These are phyloP conservation scores for Amanita pseudoporphyria DNA, from an alignment of 768 basidiomycete genomes.

Conservation along the genomic window DNA sequence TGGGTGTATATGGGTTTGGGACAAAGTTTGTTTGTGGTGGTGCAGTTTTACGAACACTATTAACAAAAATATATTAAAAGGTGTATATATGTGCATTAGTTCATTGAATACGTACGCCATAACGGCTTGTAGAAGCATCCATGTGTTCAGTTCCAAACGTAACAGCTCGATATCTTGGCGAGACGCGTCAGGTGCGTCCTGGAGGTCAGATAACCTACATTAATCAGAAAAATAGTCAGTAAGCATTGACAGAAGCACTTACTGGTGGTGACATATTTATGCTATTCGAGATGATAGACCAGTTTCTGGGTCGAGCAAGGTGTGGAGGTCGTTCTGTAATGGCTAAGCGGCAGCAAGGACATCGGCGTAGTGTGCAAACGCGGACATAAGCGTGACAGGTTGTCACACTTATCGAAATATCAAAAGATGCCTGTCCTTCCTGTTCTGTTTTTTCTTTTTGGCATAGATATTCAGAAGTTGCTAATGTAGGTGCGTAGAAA, in stretches of 20 bases:
- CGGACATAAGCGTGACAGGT: conserved; percentile 14
- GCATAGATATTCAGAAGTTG: too few relatives aligned
- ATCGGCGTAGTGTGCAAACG: conserved; percentile 61
- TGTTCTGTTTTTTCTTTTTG: too few relatives aligned
- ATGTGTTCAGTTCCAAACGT: conserved; percentile 71
- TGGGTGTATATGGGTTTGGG: conserved; percentile 77
- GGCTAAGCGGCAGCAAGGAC: conserved; percentile 53
- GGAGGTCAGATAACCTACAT: neutral
- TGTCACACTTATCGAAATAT: too few relatives aligned
- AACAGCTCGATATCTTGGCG: conserved; percentile 36
- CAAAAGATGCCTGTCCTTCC: too few relatives aligned
- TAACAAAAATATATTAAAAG: neutral
- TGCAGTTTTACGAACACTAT: conserved; percentile 62
- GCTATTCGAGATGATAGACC: conserved; percentile 65
- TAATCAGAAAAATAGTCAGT: neutral
- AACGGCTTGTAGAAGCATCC: conserved; percentile 70
- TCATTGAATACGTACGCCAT: conserved; percentile 46
- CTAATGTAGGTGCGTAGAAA: too few relatives aligned
- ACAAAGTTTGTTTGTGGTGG: conserved; percentile 20
- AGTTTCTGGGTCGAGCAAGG: conserved; percentile 51
- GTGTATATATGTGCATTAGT: neutral
- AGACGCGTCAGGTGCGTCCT: conserved; percentile 2
- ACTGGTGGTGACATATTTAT: conserved; percentile 48
- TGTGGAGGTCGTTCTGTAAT: conserved; percentile 44
- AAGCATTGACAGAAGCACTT: conserved; percentile 15